Evolutionary conservation across 768 basidiomycete species (phyloP).

Genomic region (Macrolepiota fuliginosa): DNA sequence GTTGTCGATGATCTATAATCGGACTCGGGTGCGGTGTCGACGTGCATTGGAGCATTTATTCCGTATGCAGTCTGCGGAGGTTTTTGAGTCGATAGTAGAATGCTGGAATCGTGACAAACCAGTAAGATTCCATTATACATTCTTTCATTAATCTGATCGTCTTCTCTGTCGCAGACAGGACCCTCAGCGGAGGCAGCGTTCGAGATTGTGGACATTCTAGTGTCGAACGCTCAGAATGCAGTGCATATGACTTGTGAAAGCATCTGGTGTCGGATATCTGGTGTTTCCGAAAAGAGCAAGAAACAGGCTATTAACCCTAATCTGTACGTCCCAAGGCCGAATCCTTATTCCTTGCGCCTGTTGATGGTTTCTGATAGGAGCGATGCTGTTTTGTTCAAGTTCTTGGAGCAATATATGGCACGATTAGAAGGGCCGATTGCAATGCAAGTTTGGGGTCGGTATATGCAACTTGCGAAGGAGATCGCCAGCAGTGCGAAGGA

Average conservation of each 20-base stretch:
- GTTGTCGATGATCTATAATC: conserved; percentile 60
- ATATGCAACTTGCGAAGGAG: conserved; percentile 77
- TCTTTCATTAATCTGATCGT: not conserved
- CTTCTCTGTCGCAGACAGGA: conserved; percentile 31
- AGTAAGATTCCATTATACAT: conserved; percentile 32
- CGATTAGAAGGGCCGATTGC: conserved; percentile 89
- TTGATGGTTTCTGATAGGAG: conserved; percentile 41
- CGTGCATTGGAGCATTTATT: conserved; percentile 86
- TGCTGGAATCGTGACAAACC: conserved; percentile 69
- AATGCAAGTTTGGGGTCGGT: conserved; percentile 87
- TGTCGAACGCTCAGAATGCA: conserved; percentile 80
- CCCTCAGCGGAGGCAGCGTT: conserved; percentile 57
- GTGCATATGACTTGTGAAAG: conserved; percentile 90
- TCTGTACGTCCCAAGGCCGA: conserved; percentile 55
- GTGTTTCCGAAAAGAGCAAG: conserved; percentile 54
- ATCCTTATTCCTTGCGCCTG: not conserved
- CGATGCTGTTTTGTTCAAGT: conserved; percentile 73
- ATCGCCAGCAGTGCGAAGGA: conserved; percentile 61
- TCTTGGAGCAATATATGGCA: conserved; percentile 82
- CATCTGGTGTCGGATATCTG: conserved; percentile 58
- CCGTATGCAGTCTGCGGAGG: conserved; percentile 74
- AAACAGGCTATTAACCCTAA: conserved; percentile 63
- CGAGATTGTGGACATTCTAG: conserved; percentile 79
- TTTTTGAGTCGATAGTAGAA: conserved; percentile 79
- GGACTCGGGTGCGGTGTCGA: conserved; percentile 67